Base-by-base conservation (phyloP, 192 early-diverging fungal species). In the Coemansia sp. region DNA sequence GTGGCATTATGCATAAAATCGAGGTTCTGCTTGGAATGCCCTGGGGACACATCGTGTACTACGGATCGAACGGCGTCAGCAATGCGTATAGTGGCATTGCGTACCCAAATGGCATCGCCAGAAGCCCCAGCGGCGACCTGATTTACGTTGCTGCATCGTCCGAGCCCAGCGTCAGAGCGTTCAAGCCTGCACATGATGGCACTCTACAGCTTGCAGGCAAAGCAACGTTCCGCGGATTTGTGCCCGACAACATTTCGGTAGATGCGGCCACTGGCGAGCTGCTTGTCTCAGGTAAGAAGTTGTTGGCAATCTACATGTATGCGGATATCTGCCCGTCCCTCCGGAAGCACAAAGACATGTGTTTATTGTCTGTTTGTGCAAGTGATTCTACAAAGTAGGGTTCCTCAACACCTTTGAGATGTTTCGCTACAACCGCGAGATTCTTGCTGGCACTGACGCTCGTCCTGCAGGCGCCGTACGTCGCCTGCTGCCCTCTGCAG, bases 21-120 rank as follows among this genome's bases (percentile, higher is more conserved):
- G 86, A 89, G 65, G 56, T 83, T 61, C 45, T 82, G 14, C 51
- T 82, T 37, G 79, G 79, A 40, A 76, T 82, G 79, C 66, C 79
- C 39, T 82, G 79, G 79, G 73, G 79, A 17, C 66, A 70, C 45
- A 38, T 82, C 43, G 79, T 76, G 4, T 65, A 76, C 62, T 74
- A 71, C 29, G 66, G 66, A 10, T 51, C 60, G 27, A 63, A 60
- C 4, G 70, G 70, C 15, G 29, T 72, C 31, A 73, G 51, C 24
- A 73, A 51, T 39, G 79, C 79, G 15, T 40, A 38, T 12, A 42
- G 32, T 2, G 63, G 67, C 4, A 66, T 82, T 36, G 29, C 79
- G 17, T 82, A 82, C 47, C 65, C 79, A 43, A 82, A 82, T 41
- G 79, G 79, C 12, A 82, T 82, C 53, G 49, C 79, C 1, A 68